phyloP scores from a whole-genome alignment of 768 basidiomycete species.

The Podaxis sp. region DNA sequence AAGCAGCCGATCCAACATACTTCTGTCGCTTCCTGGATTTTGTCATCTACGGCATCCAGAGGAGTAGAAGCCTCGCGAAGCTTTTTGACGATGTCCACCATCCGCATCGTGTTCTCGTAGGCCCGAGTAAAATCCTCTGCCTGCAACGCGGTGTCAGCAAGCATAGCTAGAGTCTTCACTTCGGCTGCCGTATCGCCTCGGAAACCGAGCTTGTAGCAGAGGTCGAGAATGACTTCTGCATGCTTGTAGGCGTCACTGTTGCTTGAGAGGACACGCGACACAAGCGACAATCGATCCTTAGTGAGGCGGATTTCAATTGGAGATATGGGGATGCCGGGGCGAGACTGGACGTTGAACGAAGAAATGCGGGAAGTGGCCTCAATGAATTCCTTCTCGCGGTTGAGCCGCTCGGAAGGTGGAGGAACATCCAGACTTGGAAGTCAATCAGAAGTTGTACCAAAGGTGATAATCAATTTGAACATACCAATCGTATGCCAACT shows the following conservation, averaged over 20 bases:
- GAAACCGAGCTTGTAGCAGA: slow-evolving; percentile 86
- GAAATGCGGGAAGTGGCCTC: slow-evolving; percentile 94
- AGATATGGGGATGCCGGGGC: slow-evolving; percentile 71
- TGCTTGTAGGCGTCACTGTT: slow-evolving; percentile 89
- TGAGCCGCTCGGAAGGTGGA: slow-evolving; percentile 52
- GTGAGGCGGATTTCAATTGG: slow-evolving; percentile 93
- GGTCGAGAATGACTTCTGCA: slow-evolving; percentile 86
- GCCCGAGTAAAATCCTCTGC: slow-evolving; percentile 76
- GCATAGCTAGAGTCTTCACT: slow-evolving; percentile 83
- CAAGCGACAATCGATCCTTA: slow-evolving; percentile 82
- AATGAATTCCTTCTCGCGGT: slow-evolving; percentile 84
- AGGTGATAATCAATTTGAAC: slow-evolving; percentile 12
- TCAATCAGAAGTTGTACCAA: not conserved
- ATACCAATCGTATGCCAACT: slow-evolving; percentile 93
- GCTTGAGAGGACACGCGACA: slow-evolving; percentile 80
- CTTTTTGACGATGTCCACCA: slow-evolving; percentile 59
- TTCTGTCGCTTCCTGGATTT: slow-evolving; percentile 59
- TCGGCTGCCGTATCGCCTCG: slow-evolving; percentile 67
- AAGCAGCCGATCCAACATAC: slow-evolving; percentile 91
- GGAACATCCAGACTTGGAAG: slow-evolving; percentile 69
- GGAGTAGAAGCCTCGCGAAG: slow-evolving; percentile 34
- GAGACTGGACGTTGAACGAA: slow-evolving; percentile 83
- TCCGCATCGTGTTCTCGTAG: slow-evolving; percentile 63
- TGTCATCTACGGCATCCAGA: slow-evolving; percentile 28
- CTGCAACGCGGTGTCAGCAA: slow-evolving; percentile 82